These are phyloP conservation scores for Chaetomium sp. DNA, from an alignment of 2,329 filamentous ascomycete genomes.

Conservation along the genomic window DNA sequence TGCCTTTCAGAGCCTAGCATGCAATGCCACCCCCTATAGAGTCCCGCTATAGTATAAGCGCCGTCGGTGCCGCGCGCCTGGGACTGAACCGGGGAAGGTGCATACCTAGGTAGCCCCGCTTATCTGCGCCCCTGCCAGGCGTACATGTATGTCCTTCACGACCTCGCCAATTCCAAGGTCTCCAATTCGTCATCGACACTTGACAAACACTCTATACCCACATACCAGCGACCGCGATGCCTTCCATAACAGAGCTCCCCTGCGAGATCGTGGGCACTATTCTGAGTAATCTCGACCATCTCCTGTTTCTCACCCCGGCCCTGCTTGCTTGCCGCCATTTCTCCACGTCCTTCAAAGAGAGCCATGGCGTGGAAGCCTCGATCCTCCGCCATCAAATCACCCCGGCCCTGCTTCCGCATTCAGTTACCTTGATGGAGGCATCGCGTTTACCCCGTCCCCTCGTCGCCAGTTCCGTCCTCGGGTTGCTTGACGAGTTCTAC, in stretches of 20 bases:
- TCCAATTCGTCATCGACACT: too few species aligned
- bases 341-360: not conserved
- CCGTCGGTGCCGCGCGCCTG: too few species aligned
- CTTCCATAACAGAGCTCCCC: not conserved
- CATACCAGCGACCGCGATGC: not conserved
- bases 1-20: too few species aligned
- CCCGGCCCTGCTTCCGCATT: constrained; percentile 4
- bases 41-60: too few species aligned
- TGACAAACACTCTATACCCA: too few species aligned
- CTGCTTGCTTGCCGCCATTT: not conserved
- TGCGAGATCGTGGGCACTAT: not conserved
- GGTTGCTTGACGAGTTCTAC: not conserved
- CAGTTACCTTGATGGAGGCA: constrained; percentile 4
- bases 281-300: not conserved
- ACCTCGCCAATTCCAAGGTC: too few species aligned
- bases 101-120: too few species aligned
- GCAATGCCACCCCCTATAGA: too few species aligned
- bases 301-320: not conserved
- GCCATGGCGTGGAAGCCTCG: not conserved
- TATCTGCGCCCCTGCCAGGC: too few species aligned
- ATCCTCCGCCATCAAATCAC: constrained; percentile 1
- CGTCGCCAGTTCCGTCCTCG: not conserved
- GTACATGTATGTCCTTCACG: too few species aligned
- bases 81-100: too few species aligned
- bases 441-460: constrained; percentile 10